Base-by-base conservation (phyloP, 805 yeast genomes). In the Cephaloascus fragrans region DNA sequence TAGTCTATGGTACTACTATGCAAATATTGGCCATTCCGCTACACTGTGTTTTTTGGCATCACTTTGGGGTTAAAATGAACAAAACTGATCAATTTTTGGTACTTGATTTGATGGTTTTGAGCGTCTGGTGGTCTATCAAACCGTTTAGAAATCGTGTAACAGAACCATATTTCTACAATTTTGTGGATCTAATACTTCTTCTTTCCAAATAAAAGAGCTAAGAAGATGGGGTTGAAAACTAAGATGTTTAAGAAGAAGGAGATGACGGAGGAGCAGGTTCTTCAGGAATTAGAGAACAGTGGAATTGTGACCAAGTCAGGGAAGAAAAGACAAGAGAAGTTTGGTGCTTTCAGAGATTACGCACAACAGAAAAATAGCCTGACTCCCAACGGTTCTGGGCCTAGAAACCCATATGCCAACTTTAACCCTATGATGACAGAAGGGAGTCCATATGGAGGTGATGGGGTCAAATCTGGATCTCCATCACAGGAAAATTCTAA, bases 201-300 rank as follows among this genome's bases (percentile, higher is more conserved):
- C n/a, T n/a, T n/a, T n/a, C n/a, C n/a, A n/a, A 45, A 28, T 45
- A 48, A 37, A 57, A 59, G 9, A 26, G 26, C 40, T 35, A 4
- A 10, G 43, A 57, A 20, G 36, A 71, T 71, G 76, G 74, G 73
- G 9, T 38, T 67, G 45, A 69, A 61, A 45, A 62, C 63, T 42
- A n/a, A n/a, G n/a, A 62, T 67, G 50, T 69, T 70, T 52, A 66
- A 58, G 47, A 67, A 58, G 55, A 73, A 70, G 48, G 79, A 73
- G 44, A 71, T 71, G 29, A 65, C 72, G 19, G 73, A 68, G 41
- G 66, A 59, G 40, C 74, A 73, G 52, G 51, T 70, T 42, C 51
- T 61, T 36, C 63, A 63, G 36, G 60, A 57, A 29, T 55, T 74
- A 42, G 59, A 56, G 41, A 51, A 51, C 18, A 49, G 56, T 19